Base-by-base conservation (phyloP, 257 asterid species). In the Penstemon barbatus region DNA sequence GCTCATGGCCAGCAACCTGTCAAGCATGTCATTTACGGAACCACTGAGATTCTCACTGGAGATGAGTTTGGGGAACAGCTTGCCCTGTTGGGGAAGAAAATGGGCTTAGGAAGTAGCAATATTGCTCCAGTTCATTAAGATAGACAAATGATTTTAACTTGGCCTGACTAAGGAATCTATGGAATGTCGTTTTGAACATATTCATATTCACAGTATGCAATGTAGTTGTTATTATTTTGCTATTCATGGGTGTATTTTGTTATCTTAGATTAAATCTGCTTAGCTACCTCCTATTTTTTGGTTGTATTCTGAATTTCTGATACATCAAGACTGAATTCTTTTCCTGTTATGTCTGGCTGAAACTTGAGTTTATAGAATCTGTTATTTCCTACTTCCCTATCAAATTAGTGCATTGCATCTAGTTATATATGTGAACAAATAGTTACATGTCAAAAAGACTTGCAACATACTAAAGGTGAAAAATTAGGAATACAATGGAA, bases 51-150 rank as follows among this genome's bases (percentile, higher is more conserved):
- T 74, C 89, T 94, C 53, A 76, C 93, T 0, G 99, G 99, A 45
- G 97, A 78, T 41, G 97, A 91, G 82, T 91, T 94, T 80, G 95
- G 87, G 40, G 97, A 91, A 71, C 99, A 94, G 83, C 97, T 94
- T 65, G 83, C 86, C 3, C 15, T 74, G 64, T 76, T 88, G 73
- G 93, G 96, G 68, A 74, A 82, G 77, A 94, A 94, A 85, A 86
- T 86, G 92, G 99, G 98, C 42, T 79, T 49, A 8, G 5, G 54
- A 10, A 49, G 54, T 12, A 49, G 15, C 11, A 49, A 15, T 49
- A 4, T 49, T 49, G 19, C 4, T 49, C 18, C n/a, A 9, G 15
- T 5, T 49, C 54, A 9, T 49, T 4, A 49, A 49, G 11, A 49
- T 9, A 15, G 54, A 49, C 54, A 7, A 5, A 49, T 49, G 54